phyloP scores from a whole-genome alignment of 345 rosid species.

The Cardamine chenopodiifolia region DNA sequence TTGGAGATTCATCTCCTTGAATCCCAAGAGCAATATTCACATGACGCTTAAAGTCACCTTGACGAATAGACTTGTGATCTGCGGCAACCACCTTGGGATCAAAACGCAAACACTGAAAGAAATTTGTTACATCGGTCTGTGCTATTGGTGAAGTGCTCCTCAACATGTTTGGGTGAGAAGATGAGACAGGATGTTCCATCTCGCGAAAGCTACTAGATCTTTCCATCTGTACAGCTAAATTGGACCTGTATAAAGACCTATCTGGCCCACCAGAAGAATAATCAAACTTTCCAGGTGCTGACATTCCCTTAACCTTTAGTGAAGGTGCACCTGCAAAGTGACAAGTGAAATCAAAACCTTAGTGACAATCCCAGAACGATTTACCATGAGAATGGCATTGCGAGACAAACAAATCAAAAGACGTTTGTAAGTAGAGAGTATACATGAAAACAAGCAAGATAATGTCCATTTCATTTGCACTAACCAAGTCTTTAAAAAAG shows the following conservation, averaged over 20 bases:
- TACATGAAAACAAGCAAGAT: constrained; percentile 4
- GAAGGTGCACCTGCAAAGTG: constrained; percentile 54
- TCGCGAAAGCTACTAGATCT: constrained; percentile 90
- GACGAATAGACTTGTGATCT: constrained; percentile 76
- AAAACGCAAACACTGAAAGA: constrained; percentile 73
- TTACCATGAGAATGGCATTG: constrained; percentile 12
- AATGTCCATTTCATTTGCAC: constrained; percentile 7
- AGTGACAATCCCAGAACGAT: background rate
- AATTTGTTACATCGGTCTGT: constrained; percentile 70
- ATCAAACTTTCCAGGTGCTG: constrained; percentile 87
- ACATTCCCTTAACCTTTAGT: constrained; percentile 60
- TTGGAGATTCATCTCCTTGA: constrained; percentile 72
- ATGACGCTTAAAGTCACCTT: constrained; percentile 70
- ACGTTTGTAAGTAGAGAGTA: background rate
- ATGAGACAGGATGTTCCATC: constrained; percentile 66
- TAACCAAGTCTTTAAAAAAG: background rate
- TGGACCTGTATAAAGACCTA: constrained; percentile 83
- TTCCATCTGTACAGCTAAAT: constrained; percentile 69
- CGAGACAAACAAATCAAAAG: constrained; percentile 1
- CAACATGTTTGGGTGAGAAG: constrained; percentile 69
- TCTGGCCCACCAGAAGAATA: constrained; percentile 83
- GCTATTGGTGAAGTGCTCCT: constrained; percentile 65
- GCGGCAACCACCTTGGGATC: constrained; percentile 75
- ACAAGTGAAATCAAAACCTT: constrained; percentile 32
- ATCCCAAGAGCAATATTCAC: constrained; percentile 73